phyloP scores from a whole-genome alignment of 768 basidiomycete species.

The Tulasnella sp. region DNA sequence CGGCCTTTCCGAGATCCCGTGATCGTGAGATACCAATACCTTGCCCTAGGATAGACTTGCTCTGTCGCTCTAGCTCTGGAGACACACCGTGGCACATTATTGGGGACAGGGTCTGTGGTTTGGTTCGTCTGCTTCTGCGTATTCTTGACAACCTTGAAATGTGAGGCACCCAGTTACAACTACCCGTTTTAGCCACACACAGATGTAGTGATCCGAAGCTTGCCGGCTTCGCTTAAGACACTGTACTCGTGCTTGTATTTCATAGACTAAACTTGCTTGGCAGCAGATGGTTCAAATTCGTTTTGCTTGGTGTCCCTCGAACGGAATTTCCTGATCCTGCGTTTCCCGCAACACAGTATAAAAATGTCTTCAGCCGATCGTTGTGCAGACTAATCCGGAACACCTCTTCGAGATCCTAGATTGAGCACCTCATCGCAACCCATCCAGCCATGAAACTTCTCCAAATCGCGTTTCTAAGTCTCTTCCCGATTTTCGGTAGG shows the following conservation, averaged over 20 bases:
- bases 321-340: neutral
- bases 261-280: neutral
- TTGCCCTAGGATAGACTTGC: neutral
- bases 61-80: neutral
- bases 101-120: neutral
- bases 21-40: neutral
- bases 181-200: neutral
- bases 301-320: neutral
- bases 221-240: neutral
- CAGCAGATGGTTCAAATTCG: neutral
- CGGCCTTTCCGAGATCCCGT: neutral
- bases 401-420: neutral
- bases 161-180: neutral
- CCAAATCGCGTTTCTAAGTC: no score
- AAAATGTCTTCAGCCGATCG: no score
- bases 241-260: neutral
- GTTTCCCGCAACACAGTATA: neutral
- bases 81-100: neutral
- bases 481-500: no score
- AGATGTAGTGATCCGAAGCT: neutral
- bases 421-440: neutral
- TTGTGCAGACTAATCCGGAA: neutral
- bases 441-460: neutral
- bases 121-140: neutral
- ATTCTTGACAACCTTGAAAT: neutral